A percentile compares a stretch with the other conserved stretches of the same genome.
Evolutionary conservation across 2,329 filamentous ascomycete species (phyloP).

Genomic region (Colletotrichum filicis): DNA sequence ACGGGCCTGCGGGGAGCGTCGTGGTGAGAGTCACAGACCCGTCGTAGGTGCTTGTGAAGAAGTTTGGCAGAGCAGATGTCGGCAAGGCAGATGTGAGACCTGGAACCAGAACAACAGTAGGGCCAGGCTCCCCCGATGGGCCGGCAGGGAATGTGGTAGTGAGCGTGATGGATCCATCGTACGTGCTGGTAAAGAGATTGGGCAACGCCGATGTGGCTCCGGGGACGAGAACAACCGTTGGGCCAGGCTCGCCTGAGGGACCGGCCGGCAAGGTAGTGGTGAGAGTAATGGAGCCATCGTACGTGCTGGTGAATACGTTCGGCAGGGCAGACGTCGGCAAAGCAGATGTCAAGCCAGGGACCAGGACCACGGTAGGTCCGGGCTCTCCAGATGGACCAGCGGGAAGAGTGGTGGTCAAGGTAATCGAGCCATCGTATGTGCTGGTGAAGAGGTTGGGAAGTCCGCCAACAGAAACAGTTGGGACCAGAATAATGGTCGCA

Average conservation of each 20-base stretch:
- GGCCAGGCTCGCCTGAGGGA: neutral
- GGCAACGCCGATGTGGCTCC: neutral
- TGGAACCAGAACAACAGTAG: neutral
- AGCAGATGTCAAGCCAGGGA: neutral
- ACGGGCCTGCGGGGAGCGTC: neutral
- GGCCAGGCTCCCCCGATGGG: neutral
- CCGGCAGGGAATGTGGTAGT: neutral
- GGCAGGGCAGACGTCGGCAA: neutral
- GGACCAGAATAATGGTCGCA: neutral
- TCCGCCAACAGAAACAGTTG: neutral
- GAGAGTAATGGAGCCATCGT: neutral
- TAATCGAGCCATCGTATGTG: neutral
- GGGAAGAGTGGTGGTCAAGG: neutral
- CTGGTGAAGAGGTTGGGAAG: neutral
- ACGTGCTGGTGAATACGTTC: neutral
- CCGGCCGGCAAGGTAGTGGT: neutral
- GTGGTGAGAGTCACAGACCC: neutral
- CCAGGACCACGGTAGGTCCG: neutral
- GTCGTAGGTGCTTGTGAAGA: neutral
- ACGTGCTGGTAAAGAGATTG: neutral
- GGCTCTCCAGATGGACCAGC: neutral
- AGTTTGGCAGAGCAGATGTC: neutral
- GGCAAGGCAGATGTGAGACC: neutral
- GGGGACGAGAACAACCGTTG: neutral
- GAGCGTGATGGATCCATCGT: neutral